Percentiles rank a stretch among this genome's conserved stretches.
Conservation (phyloP, 2,329 filamentous ascomycete species). For the Huntiella moniliformis region DNA sequence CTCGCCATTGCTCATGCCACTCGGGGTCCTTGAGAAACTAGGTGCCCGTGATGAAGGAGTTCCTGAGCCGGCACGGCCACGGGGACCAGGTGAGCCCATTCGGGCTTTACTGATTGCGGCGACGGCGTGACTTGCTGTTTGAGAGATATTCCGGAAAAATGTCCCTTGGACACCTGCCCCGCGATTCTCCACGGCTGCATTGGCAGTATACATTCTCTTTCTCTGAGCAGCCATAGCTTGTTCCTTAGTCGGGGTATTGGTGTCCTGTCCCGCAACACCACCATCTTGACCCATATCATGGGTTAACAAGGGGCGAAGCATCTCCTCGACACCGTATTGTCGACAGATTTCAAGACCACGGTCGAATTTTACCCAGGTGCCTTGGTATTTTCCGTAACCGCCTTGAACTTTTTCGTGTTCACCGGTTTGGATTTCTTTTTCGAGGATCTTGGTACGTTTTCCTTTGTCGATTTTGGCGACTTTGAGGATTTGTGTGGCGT, state of each 20-base stretch:
- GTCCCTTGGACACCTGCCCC: constrained; percentile 55
- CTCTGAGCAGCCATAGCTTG: constrained; percentile 93
- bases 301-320: constrained; percentile 54
- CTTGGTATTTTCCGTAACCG: constrained; percentile 96
- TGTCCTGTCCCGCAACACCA: constrained; percentile 47
- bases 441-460: constrained; percentile 89
- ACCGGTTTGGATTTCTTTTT: constrained; percentile 91
- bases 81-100: constrained; percentile 68
- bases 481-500: constrained; percentile 95
- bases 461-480: constrained; percentile 95
- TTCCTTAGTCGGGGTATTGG: constrained; percentile 95
- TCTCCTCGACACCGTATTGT: constrained; percentile 57
- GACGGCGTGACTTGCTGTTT: constrained; percentile 78
- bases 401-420: constrained; percentile 98
- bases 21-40: constrained; percentile 52
- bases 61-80: constrained; percentile 24
- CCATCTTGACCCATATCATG: constrained; percentile 68
- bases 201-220: constrained; percentile 69
- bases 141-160: constrained; percentile 94
- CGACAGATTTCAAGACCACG: constrained; percentile 83
- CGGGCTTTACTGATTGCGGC: constrained; percentile 93
- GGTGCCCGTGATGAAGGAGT: constrained; percentile 24
- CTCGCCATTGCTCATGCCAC: constrained; percentile 22
- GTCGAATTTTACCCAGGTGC: constrained; percentile 93
- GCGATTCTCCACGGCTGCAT: constrained; percentile 46